Conservation (phyloP, 2,329 filamentous ascomycete genomes). For the Diaporthe australafricana region DNA sequence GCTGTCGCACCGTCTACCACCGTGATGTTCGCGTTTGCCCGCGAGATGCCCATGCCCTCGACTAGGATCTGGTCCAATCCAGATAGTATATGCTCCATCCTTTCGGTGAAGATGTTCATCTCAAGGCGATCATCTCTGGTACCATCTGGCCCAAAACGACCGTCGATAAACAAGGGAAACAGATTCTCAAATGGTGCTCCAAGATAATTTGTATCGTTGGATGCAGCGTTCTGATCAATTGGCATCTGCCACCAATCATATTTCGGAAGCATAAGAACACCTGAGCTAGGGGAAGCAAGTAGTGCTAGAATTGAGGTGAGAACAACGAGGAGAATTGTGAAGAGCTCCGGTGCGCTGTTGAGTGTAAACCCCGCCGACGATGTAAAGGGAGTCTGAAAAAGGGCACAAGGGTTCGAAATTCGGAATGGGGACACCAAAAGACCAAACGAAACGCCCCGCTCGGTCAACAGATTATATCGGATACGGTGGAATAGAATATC, state of each 20-base stretch:
- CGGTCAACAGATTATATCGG: not conserved
- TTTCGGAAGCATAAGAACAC: not conserved
- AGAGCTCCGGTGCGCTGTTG: not conserved
- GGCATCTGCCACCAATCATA: constrained; percentile 4
- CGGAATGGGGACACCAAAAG: not conserved
- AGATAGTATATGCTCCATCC: not conserved
- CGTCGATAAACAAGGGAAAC: not conserved
- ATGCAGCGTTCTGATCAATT: fast-evolving
- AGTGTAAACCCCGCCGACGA: not conserved
- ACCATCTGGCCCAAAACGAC: not conserved
- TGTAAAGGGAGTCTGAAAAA: not conserved
- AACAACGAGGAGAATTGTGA: not conserved
- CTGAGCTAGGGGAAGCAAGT: not conserved
- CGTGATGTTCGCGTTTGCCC: not conserved
- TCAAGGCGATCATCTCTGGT: not conserved
- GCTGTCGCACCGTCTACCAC: not conserved
- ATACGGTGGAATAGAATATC: not conserved
- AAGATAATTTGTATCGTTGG: not conserved
- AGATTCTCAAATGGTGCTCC: not conserved
- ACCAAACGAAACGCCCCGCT: not conserved
- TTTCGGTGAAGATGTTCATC: not conserved
- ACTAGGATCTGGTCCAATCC: not conserved
- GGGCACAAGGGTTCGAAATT: not conserved
- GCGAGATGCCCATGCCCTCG: not conserved
- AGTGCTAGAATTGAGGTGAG: not conserved